Evolutionary conservation across 1,284 basidiomycete species (phyloP).

Genomic region (Cerrena zonata): DNA sequence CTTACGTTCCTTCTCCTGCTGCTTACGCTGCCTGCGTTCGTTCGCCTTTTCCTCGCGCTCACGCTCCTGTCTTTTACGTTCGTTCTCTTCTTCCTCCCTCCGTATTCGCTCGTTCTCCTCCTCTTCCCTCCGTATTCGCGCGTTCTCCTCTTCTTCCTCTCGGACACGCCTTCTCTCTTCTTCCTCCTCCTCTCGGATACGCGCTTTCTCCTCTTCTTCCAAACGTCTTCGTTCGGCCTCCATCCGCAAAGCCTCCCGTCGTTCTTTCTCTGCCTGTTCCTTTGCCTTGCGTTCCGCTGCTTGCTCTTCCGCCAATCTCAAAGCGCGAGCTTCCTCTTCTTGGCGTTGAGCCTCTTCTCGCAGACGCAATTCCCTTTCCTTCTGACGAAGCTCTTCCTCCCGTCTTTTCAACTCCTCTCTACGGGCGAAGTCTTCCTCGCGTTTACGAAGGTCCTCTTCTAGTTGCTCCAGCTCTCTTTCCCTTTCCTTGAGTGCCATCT

Average conservation of each 20-base stretch:
- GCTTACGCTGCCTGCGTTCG: slow-evolving; percentile 11
- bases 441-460: slow-evolving; percentile 4
- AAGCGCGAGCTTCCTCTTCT: neutral
- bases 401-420: slow-evolving; percentile 9
- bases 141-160: slow-evolving; percentile 11
- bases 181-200: neutral
- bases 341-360: slow-evolving; percentile 12
- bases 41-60: neutral
- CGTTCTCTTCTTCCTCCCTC: neutral
- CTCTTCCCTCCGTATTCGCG: slow-evolving; percentile 12
- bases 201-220: slow-evolving; percentile 3
- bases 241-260: no score
- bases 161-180: slow-evolving; percentile 1
- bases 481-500: slow-evolving; percentile 21
- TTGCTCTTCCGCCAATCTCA: neutral
- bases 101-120: neutral
- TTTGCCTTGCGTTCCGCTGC: neutral
- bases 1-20: slow-evolving; percentile 10
- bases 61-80: neutral
- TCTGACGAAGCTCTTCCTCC: slow-evolving; percentile 12
- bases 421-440: neutral
- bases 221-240: neutral
- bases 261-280: neutral
- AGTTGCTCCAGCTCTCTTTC: slow-evolving; percentile 18
- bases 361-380: slow-evolving; percentile 7